Base-by-base conservation (phyloP, 73 alveolate species). In the Symbiodinium natans region DNA sequence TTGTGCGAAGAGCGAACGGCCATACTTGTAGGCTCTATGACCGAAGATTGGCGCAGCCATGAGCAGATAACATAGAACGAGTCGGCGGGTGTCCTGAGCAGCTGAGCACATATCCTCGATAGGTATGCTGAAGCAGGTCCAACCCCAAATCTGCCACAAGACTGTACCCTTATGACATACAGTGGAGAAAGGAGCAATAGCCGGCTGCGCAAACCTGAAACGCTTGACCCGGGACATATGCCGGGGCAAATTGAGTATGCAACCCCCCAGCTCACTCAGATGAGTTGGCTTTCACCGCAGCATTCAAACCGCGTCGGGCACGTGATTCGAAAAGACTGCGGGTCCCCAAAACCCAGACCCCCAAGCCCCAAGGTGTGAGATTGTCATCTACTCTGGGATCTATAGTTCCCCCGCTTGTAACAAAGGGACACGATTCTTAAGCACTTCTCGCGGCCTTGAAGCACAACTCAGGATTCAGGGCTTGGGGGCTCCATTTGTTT, bases 171-270 rank as follows among this genome's bases (percentile, higher is more conserved):
- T 9, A 46, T 9, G 21, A 46, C 13, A 13, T 46, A 29, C 36
- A 17, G 36, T 63, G 80, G 33, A 63, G 80, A 13, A 63, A 36
- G 38, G 9, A 63, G 71, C 80, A 2, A 63, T 17, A 63, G 80
- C 80, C 80, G 31, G 80, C 40, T 63, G 80, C 80, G 80, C 80
- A 63, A 63, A 29, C 80, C 80, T 63, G 80, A 63, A 63, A 27
- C 40, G 80, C 80, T 63, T 63, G 80, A 29, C 80, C 80, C 11
- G 80, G 80, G 27, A 63, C 80, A 29, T 29, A 29, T 29, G 80
- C 80, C 36, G 5, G 80, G 38, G 36, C 80, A 63, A 63, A 27
- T 29, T 63, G 80, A 27, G 80, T n/a, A 63, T 63, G 80, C 80
- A 63, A 63, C 80, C 80, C 80, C 19, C 80, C 15, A 25, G 27